Percentiles rank a stretch among this genome's conserved stretches.
phyloP scores from a whole-genome alignment of 2,329 filamentous ascomycete species.

The Cordyceps cateniannulata region DNA sequence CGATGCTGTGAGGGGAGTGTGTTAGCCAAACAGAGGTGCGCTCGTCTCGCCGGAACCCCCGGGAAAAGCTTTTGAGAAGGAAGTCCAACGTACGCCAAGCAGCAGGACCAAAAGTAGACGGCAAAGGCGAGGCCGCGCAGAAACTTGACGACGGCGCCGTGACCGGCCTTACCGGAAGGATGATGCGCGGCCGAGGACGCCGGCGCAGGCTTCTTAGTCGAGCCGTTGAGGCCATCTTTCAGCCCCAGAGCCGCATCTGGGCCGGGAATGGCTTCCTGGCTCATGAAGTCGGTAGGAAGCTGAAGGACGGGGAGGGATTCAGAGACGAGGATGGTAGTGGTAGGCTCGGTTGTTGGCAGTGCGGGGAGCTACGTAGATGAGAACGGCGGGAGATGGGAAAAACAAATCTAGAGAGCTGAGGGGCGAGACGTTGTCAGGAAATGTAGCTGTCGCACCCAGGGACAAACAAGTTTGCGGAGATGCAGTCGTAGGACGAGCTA shows the following conservation, averaged over 20 bases:
- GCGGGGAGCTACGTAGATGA: background rate
- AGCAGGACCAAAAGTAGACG: slow-evolving; percentile 46
- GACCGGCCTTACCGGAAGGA: slow-evolving; percentile 48
- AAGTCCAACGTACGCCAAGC: slow-evolving; percentile 37
- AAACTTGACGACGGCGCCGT: slow-evolving; percentile 43
- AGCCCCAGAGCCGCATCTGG: background rate
- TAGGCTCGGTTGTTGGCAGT: background rate
- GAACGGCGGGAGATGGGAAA: background rate
- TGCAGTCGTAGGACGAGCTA: background rate
- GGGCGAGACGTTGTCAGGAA: background rate
- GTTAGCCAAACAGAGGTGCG: background rate
- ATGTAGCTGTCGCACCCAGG: background rate
- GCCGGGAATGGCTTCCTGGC: background rate
- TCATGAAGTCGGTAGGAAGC: background rate
- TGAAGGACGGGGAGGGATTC: background rate
- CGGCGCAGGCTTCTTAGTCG: background rate
- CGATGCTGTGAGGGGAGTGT: slow-evolving; percentile 41
- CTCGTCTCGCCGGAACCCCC: background rate
- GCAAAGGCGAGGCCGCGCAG: slow-evolving; percentile 45
- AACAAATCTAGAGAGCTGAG: background rate
- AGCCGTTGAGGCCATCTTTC: background rate
- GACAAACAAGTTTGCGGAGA: background rate
- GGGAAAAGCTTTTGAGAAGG: too few species aligned
- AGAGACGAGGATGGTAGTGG: background rate
- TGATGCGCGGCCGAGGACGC: slow-evolving; percentile 25